phyloP scores from a whole-genome alignment of 371 early-diverging fungal species.

The Haplosporangium sp. region DNA sequence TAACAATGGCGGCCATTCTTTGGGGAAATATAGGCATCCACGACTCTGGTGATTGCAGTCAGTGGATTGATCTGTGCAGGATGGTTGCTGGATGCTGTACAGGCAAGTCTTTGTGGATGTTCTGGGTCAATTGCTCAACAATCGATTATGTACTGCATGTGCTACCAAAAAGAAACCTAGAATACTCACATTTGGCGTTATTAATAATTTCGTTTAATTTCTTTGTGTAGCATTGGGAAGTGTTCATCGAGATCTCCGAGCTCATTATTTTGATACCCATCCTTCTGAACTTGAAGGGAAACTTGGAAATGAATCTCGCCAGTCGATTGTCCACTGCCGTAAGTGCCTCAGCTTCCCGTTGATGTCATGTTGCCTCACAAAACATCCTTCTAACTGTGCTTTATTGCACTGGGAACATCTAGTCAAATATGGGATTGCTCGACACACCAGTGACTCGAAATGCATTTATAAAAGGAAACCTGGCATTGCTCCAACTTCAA shows the following conservation, averaged over 20 bases:
- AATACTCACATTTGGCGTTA: not conserved
- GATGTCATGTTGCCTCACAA: not conserved
- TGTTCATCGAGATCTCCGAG: slow-evolving; percentile 76
- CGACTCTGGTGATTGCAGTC: slow-evolving; percentile 78
- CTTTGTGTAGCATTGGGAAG: slow-evolving; percentile 66
- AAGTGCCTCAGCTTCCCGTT: slow-evolving; percentile 17
- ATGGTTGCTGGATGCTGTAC: slow-evolving; percentile 71
- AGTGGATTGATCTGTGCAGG: slow-evolving; percentile 81
- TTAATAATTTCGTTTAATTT: not conserved
- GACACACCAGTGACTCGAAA: slow-evolving; percentile 62
- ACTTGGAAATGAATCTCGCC: slow-evolving; percentile 89
- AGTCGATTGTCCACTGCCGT: slow-evolving; percentile 84
- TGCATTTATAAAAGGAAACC: slow-evolving; percentile 71
- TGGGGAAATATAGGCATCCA: slow-evolving; percentile 68
- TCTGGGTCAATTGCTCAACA: not conserved
- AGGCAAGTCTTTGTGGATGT: slow-evolving; percentile 56
- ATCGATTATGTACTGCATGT: not conserved
- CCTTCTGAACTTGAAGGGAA: slow-evolving; percentile 87
- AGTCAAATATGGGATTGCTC: slow-evolving; percentile 77
- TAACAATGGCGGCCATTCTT: not conserved
- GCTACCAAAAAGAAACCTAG: not conserved
- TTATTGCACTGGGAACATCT: not conserved
- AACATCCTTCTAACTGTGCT: not conserved
- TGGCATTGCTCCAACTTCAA: slow-evolving; percentile 77
- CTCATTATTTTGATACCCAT: slow-evolving; percentile 88